Percentiles rank a stretch among this genome's conserved stretches.
Conservation (phyloP, 345 rosid species). For the Salix caprea region DNA sequence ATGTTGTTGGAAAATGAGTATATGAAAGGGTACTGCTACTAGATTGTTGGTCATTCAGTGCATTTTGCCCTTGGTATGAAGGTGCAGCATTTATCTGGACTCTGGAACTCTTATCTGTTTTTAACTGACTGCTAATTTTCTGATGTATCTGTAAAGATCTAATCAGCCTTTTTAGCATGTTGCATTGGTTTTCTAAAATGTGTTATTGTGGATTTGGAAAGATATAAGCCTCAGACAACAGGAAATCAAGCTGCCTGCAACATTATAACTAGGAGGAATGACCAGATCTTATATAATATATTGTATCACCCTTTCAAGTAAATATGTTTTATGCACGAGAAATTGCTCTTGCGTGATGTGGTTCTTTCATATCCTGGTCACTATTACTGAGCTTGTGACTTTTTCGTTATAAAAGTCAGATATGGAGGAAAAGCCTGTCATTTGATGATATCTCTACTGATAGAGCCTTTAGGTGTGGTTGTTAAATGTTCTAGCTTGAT, state of each 20-base stretch:
- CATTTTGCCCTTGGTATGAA: not conserved
- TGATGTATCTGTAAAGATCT: no score
- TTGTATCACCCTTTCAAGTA: no score
- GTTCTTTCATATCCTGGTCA: no score
- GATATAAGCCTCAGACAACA: not conserved
- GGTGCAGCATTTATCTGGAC: slow-evolving; percentile 18
- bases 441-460: not conserved
- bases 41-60: no score
- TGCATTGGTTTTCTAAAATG: not conserved
- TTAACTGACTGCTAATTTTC: no score
- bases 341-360: no score
- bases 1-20: not conserved
- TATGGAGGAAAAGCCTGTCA: not conserved
- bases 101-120: no score
- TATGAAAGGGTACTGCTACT: not conserved
- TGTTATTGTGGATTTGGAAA: not conserved
- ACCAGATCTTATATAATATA: no score
- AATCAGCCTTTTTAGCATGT: not conserved
- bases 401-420: no score
- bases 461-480: not conserved
- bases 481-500: not conserved
- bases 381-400: no score
- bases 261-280: not conserved
- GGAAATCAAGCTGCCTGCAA: not conserved
- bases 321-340: no score